Percentiles rank a stretch among this genome's conserved stretches.
phyloP scores from a whole-genome alignment of 2,329 filamentous ascomycete species.

The Colletotrichum lentis region DNA sequence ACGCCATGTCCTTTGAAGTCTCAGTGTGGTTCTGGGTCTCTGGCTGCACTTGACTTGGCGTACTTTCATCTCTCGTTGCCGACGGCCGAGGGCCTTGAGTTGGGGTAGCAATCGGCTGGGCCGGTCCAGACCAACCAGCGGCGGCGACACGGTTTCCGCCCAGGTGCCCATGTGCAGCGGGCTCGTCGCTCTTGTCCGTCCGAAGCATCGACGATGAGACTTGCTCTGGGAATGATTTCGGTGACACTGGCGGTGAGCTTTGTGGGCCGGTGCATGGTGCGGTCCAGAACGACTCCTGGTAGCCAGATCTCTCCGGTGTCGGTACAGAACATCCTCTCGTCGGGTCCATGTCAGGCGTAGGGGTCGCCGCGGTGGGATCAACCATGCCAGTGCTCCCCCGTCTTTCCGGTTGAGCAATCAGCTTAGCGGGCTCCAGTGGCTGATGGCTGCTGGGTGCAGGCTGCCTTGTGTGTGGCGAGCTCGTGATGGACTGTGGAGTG shows the following conservation, averaged over 20 bases:
- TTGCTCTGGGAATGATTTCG: constrained; percentile 43
- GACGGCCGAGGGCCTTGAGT: constrained; percentile 14
- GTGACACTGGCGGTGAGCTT: constrained; percentile 49
- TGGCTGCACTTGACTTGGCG: constrained; percentile 14
- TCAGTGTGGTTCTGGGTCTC: constrained; percentile 27
- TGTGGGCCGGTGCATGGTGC: constrained; percentile 38
- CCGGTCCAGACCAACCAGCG: not conserved
- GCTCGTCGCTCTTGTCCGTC: not conserved
- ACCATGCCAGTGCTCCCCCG: constrained; percentile 47
- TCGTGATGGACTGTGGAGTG: constrained; percentile 19
- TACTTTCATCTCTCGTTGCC: constrained; percentile 28
- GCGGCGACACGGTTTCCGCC: not conserved
- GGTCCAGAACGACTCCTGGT: constrained; percentile 40
- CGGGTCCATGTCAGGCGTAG: constrained; percentile 43
- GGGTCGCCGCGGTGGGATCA: constrained; percentile 40
- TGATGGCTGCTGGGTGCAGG: not conserved
- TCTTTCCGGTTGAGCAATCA: constrained; percentile 36
- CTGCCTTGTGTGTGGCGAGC: constrained; percentile 1
- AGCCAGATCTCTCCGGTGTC: constrained; percentile 46
- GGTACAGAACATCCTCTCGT: constrained; percentile 48
- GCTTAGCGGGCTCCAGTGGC: constrained; percentile 15
- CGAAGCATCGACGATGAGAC: constrained; percentile 14
- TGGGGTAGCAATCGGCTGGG: not conserved
- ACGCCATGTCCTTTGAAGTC: constrained; percentile 24
- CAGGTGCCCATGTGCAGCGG: not conserved